Percentiles rank a stretch among this genome's conserved stretches.
These are phyloP conservation scores for Dendrobium catenatum DNA, from an alignment of 106 monocot genomes.

Conservation along the genomic window DNA sequence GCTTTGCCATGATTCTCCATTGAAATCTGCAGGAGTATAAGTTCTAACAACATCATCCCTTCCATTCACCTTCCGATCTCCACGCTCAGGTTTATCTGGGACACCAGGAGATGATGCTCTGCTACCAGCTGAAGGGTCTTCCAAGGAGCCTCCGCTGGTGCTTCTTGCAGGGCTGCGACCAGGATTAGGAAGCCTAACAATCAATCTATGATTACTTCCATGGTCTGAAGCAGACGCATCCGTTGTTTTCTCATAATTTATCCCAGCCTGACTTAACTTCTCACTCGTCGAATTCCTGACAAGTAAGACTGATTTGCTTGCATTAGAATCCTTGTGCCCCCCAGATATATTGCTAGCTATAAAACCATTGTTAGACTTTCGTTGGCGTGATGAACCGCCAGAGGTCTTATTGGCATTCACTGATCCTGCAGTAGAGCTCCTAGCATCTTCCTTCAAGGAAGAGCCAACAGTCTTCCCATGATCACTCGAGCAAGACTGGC, in stretches of 20 bases:
- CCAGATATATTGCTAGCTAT: conserved; percentile 22
- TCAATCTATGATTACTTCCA: conserved; percentile 62
- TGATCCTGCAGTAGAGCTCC: conserved; percentile 61
- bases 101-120: conserved; percentile 61
- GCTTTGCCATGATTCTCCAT: conserved; percentile 33
- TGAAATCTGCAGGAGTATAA: conserved; percentile 29
- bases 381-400: conserved; percentile 49
- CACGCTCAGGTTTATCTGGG: conserved; percentile 28
- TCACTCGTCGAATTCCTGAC: conserved; percentile 22
- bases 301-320: conserved; percentile 36
- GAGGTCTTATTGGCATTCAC: conserved; percentile 40
- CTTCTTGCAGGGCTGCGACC: conserved; percentile 45
- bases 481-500: conserved; percentile 76
- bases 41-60: conserved; percentile 30
- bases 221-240: conserved; percentile 40
- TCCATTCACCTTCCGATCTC: conserved; percentile 25
- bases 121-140: conserved; percentile 43
- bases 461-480: conserved; percentile 41
- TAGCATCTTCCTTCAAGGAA: conserved; percentile 71
- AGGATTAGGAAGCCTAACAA: conserved; percentile 81
- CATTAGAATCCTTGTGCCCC: conserved; percentile 34
- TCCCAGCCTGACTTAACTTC: conserved; percentile 42
- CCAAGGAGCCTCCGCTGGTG: conserved; percentile 37
- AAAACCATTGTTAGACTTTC: conserved; percentile 67
- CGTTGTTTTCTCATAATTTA: conserved; percentile 35